phyloP scores from a whole-genome alignment of 768 basidiomycete species.

The Lentinula sp. region DNA sequence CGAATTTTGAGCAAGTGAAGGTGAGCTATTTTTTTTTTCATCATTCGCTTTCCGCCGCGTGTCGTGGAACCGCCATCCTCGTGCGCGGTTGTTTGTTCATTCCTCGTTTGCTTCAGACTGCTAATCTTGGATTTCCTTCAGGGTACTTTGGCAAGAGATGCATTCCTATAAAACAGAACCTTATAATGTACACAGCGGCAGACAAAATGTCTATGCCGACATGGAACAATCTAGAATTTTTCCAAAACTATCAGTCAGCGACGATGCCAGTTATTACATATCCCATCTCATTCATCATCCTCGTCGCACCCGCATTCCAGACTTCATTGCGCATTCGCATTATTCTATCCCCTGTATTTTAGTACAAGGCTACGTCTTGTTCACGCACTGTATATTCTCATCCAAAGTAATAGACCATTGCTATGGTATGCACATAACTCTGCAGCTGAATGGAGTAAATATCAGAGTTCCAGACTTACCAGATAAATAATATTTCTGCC shows the following conservation, averaged over 20 bases:
- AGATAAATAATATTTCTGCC: not conserved
- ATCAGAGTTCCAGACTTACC: not conserved
- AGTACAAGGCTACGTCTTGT: not conserved
- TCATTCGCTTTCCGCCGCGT: not conserved
- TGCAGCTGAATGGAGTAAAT: not conserved
- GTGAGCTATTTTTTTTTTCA: conserved; percentile 26
- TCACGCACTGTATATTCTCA: not conserved
- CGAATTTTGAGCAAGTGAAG: conserved; percentile 87
- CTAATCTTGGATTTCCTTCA: conserved; percentile 14
- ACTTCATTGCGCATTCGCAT: not conserved
- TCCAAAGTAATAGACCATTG: not conserved
- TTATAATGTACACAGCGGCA: not conserved
- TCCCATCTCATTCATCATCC: not conserved
- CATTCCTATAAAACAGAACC: conserved; percentile 34
- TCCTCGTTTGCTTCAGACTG: conserved; percentile 12
- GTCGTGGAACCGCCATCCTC: not conserved
- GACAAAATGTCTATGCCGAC: not conserved
- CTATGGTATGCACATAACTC: not conserved
- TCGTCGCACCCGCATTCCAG: not conserved
- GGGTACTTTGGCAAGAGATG: conserved; percentile 47
- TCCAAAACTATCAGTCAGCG: not conserved
- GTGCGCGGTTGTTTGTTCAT: too few species aligned
- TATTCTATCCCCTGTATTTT: not conserved
- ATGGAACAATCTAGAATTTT: not conserved
- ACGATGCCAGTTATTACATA: not conserved